Percentiles rank a stretch among this genome's conserved stretches.
Evolutionary conservation across 176 grass and related monocot species (phyloP).

Genomic region (Poa pratensis): DNA sequence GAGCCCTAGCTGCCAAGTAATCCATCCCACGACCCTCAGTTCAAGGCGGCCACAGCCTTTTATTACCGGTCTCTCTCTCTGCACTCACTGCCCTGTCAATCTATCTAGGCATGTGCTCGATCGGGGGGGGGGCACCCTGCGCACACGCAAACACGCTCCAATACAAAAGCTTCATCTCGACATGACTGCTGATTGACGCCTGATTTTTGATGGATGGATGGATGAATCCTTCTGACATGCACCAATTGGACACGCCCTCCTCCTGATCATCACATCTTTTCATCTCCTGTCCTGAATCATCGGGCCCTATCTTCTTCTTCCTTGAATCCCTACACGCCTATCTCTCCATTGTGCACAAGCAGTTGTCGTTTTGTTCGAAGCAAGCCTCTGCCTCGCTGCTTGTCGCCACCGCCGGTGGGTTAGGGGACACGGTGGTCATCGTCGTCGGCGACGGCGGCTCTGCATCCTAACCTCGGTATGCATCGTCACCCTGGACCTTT

Average conservation of each 20-base stretch:
- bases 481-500: slow-evolving; percentile 27
- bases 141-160: slow-evolving; percentile 37
- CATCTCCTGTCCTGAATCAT: not conserved
- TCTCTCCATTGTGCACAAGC: no score
- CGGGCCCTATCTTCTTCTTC: not conserved
- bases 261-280: not conserved
- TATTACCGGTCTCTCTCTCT: no score
- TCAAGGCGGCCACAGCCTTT: slow-evolving; percentile 12
- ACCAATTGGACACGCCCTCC: slow-evolving; percentile 3
- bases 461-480: slow-evolving; percentile 34
- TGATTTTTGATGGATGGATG: slow-evolving; percentile 15
- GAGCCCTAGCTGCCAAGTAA: no score
- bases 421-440: not conserved
- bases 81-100: not conserved
- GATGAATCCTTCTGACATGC: slow-evolving; percentile 34
- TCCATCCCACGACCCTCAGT: not conserved
- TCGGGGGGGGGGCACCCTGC: slow-evolving; percentile 21
- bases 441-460: not conserved
- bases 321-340: no score
- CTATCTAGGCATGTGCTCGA: not conserved
- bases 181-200: slow-evolving; percentile 27
- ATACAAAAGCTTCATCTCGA: slow-evolving; percentile 32
- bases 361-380: no score
- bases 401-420: not conserved
- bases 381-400: not conserved